A percentile compares a stretch with the other conserved stretches of the same genome.
These are phyloP conservation scores for Fusarium sp. DNA, from an alignment of 2,329 filamentous ascomycete genomes.

Conservation along the genomic window DNA sequence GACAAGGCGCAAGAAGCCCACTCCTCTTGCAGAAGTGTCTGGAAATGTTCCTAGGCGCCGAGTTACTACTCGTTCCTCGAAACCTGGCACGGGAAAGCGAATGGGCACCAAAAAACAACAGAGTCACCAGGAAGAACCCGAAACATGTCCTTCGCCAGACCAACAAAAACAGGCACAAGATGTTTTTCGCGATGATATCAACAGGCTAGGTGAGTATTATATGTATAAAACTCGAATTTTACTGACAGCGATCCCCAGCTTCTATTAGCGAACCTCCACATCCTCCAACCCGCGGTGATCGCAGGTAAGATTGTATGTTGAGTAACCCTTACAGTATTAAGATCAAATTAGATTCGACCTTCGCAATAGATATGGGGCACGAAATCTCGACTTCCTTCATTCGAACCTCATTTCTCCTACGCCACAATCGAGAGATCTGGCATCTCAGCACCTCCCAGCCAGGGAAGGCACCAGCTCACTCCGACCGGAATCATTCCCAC, in stretches of 20 bases:
- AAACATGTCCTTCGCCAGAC: constrained; percentile 25
- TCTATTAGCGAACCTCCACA: constrained; percentile 43
- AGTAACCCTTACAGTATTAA: constrained; percentile 12
- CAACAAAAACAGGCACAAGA: constrained; percentile 46
- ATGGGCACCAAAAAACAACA: constrained; percentile 33
- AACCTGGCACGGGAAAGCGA: constrained; percentile 35
- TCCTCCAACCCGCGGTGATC: constrained; percentile 40
- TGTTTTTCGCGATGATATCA: constrained; percentile 51
- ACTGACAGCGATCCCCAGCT: constrained; percentile 42
- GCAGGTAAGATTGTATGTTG: constrained; percentile 41
- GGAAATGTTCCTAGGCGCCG: constrained; percentile 51
- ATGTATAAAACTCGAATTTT: not conserved
- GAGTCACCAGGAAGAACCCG: constrained; percentile 26
- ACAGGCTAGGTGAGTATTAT: constrained; percentile 42
- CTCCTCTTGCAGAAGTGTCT: constrained; percentile 53
- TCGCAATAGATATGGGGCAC: constrained; percentile 52
- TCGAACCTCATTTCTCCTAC: constrained; percentile 56
- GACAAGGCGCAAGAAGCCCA: constrained; percentile 50
- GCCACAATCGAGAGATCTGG: constrained; percentile 48
- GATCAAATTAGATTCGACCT: constrained; percentile 48
- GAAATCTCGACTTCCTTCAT: constrained; percentile 55
- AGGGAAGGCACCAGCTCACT: constrained; percentile 42
- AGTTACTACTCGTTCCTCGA: constrained; percentile 34
- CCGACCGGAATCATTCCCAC: constrained; percentile 36
- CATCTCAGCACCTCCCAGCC: constrained; percentile 41